Evolutionary conservation across 306 rosid species (phyloP).

Genomic region (Dryas octopetala): DNA sequence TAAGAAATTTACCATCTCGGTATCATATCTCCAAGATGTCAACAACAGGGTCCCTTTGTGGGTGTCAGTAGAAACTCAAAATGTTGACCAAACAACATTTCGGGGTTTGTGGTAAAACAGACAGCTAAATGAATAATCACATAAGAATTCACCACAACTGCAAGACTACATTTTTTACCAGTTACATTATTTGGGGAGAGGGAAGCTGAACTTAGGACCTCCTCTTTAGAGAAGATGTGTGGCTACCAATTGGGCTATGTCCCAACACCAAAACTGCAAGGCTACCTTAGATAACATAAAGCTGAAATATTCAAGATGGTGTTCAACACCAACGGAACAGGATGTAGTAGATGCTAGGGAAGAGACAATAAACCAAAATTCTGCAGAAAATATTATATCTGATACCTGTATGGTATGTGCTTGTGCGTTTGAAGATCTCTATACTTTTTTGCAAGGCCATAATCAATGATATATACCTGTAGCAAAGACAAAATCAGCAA

Average conservation of each 20-base stretch:
- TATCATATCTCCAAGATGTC: neutral
- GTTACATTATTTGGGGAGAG: neutral
- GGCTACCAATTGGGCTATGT: neutral
- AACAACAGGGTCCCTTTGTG: neutral
- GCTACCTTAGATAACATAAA: no score
- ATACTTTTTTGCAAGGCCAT: conserved; percentile 93
- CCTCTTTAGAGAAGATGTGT: neutral
- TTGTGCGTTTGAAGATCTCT: conserved; percentile 97
- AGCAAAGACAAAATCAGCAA: conserved; percentile 29
- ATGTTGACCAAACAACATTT: neutral
- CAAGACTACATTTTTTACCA: neutral
- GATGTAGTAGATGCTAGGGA: neutral
- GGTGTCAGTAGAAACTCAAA: neutral
- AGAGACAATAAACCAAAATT: conserved; percentile 18
- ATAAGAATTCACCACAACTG: neutral
- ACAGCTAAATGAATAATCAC: no score
- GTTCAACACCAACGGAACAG: neutral
- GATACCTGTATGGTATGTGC: conserved; percentile 98
- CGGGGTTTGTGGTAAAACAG: no score
- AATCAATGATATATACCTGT: conserved; percentile 94
- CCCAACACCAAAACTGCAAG: neutral
- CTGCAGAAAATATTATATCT: conserved; percentile 12
- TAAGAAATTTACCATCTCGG: conserved; percentile 3
- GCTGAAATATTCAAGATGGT: neutral
- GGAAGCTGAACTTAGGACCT: neutral